phyloP scores from a whole-genome alignment of 2,329 filamentous ascomycete genomes.

The Talaromyces sp. region DNA sequence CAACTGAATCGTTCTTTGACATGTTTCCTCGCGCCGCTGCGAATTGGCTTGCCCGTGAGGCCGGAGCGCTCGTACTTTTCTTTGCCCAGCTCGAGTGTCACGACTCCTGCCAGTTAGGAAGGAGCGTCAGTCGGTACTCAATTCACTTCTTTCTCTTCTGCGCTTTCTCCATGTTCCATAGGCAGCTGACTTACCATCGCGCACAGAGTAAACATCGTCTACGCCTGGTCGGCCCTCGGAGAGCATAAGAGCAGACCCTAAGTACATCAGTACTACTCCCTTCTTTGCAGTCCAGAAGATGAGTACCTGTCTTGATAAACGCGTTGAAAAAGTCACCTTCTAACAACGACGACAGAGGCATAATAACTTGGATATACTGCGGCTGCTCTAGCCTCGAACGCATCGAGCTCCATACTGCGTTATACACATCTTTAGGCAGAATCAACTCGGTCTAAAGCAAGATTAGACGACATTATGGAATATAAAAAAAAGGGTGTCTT shows the following conservation, averaged over 20 bases:
- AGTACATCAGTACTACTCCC: conserved; percentile 2
- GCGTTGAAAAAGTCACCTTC: conserved; percentile 73
- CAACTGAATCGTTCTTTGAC: conserved; percentile 70
- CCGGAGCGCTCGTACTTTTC: conserved; percentile 80
- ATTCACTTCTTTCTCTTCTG: not conserved
- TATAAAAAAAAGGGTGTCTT: conserved; percentile 12
- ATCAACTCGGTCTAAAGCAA: conserved; percentile 54
- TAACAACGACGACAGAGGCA: conserved; percentile 69
- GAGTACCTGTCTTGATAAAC: conserved; percentile 72
- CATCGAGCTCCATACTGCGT: conserved; percentile 52
- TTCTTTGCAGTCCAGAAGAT: not conserved
- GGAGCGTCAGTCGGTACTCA: not conserved
- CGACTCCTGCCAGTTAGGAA: conserved; percentile 49
- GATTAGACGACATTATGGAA: not conserved
- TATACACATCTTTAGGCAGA: conserved; percentile 61
- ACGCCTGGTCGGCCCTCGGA: conserved; percentile 69
- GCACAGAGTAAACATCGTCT: conserved; percentile 68
- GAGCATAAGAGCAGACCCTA: conserved; percentile 76
- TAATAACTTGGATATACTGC: conserved; percentile 64
- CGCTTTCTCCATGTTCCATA: not conserved
- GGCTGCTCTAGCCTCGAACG: conserved; percentile 34
- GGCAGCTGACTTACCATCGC: conserved; percentile 53
- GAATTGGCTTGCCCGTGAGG: conserved; percentile 65
- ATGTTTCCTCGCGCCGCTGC: conserved; percentile 56
- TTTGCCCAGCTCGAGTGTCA: conserved; percentile 74